Evolutionary conservation across 1,139 yeast genomes (phyloP).

Genomic region (Sugiyamaella novakii): DNA sequence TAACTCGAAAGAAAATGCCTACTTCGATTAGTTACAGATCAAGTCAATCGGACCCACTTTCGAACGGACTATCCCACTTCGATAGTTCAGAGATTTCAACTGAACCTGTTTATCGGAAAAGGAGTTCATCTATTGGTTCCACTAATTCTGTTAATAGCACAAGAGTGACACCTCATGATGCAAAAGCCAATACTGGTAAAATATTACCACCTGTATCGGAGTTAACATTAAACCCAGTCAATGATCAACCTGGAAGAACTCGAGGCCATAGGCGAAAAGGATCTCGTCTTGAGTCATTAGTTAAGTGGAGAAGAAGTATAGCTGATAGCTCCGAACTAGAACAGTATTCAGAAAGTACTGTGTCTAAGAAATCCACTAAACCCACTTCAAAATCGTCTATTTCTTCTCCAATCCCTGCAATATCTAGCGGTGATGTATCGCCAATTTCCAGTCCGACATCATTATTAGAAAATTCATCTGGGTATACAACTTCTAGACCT

Average conservation of each 20-base stretch:
- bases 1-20: neutral
- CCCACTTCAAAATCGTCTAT: neutral
- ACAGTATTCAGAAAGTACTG: neutral
- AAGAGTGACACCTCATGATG: neutral
- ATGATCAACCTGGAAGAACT: neutral
- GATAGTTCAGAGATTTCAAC: no score
- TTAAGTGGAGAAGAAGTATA: constrained; percentile 12
- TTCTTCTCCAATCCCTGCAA: neutral
- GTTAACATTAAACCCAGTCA: neutral
- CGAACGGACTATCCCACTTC: no score
- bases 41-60: no score
- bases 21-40: constrained; percentile 4
- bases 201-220: constrained; percentile 7
- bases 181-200: neutral
- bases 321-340: constrained; percentile 1
- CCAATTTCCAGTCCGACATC: neutral
- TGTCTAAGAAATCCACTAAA: neutral
- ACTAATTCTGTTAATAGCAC: neutral
- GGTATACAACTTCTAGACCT: neutral
- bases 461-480: neutral
- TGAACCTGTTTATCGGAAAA: neutral
- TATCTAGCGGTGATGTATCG: no score
- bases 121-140: neutral
- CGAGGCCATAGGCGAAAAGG: constrained; percentile 9
- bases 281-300: constrained; percentile 13